Evolutionary conservation across 164 flowering plant species (phyloP).

Genomic region (Aristolochia fimbriata): DNA sequence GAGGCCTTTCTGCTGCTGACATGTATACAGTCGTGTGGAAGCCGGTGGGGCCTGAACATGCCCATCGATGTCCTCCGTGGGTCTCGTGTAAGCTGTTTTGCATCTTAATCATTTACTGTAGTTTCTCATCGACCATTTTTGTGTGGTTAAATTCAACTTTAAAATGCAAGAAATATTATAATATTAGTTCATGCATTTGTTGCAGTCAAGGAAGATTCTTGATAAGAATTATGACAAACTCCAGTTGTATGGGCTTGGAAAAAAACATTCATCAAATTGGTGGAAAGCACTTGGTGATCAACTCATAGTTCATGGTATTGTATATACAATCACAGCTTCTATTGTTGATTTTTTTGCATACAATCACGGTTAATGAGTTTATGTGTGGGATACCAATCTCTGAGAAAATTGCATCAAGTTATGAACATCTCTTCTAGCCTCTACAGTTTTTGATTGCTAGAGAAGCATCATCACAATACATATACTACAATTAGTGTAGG

Average conservation of each 20-base stretch:
- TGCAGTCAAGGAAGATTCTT: conserved; percentile 43
- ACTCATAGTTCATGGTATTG: conserved; percentile 36
- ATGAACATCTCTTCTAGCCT: too few relatives aligned
- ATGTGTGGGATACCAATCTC: too few relatives aligned
- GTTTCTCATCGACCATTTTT: not conserved
- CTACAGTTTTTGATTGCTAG: too few relatives aligned
- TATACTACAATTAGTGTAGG: too few relatives aligned
- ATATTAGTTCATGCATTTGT: not conserved
- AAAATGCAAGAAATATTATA: not conserved
- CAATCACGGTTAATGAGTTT: too few relatives aligned
- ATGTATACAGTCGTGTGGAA: conserved; percentile 36
- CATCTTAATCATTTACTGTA: not conserved
- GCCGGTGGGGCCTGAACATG: conserved; percentile 52
- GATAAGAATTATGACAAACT: conserved; percentile 42
- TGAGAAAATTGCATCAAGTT: too few relatives aligned
- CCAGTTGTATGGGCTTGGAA: conserved; percentile 56
- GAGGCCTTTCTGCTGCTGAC: conserved; percentile 46
- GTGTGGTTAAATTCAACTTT: too few relatives aligned
- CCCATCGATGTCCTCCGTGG: conserved; percentile 59
- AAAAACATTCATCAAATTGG: conserved; percentile 41
- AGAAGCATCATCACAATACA: too few relatives aligned
- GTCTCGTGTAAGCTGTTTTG: conserved; percentile 37
- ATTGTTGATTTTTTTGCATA: not conserved
- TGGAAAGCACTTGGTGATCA: conserved; percentile 50
- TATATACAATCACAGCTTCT: not conserved